Percentiles rank a stretch among this genome's conserved stretches.
Evolutionary conservation across 768 basidiomycete species (phyloP).

Genomic region (Lactifluus volemus): DNA sequence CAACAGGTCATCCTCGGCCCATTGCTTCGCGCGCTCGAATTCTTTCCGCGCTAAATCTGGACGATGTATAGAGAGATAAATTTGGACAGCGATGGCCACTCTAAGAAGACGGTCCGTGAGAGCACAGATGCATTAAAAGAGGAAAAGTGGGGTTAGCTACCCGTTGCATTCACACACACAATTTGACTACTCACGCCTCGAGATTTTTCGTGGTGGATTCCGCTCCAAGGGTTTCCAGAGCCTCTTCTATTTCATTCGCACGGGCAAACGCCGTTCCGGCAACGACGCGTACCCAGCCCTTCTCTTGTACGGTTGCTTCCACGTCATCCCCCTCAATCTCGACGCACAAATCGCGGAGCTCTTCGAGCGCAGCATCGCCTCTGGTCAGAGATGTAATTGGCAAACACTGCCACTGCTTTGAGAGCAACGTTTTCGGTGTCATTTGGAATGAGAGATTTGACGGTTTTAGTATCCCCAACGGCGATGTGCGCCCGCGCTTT

Average conservation of each 20-base stretch:
- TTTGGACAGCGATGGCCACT: slow-evolving; percentile 72
- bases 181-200: slow-evolving; percentile 62
- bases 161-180: slow-evolving; percentile 8
- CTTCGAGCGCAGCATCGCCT: slow-evolving; percentile 56
- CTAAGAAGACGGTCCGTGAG: slow-evolving; percentile 32
- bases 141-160: background rate
- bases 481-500: slow-evolving; percentile 74
- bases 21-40: slow-evolving; percentile 72
- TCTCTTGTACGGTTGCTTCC: slow-evolving; percentile 59
- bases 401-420: slow-evolving; percentile 64
- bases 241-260: slow-evolving; percentile 86
- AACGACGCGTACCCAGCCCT: slow-evolving; percentile 63
- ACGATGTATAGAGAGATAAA: slow-evolving; percentile 86
- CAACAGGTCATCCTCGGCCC: slow-evolving; percentile 85
- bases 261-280: slow-evolving; percentile 82
- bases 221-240: slow-evolving; percentile 74
- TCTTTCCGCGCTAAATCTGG: slow-evolving; percentile 81
- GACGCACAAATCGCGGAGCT: slow-evolving; percentile 75
- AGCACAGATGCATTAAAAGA: background rate
- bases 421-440: slow-evolving; percentile 57
- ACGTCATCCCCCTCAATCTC: slow-evolving; percentile 79
- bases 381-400: slow-evolving; percentile 46
- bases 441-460: slow-evolving; percentile 45
- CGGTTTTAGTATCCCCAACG: slow-evolving; percentile 48
- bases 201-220: slow-evolving; percentile 63